These are phyloP conservation scores for Bretziella fagacearum DNA, from an alignment of 2,329 filamentous ascomycete species.

Conservation along the genomic window DNA sequence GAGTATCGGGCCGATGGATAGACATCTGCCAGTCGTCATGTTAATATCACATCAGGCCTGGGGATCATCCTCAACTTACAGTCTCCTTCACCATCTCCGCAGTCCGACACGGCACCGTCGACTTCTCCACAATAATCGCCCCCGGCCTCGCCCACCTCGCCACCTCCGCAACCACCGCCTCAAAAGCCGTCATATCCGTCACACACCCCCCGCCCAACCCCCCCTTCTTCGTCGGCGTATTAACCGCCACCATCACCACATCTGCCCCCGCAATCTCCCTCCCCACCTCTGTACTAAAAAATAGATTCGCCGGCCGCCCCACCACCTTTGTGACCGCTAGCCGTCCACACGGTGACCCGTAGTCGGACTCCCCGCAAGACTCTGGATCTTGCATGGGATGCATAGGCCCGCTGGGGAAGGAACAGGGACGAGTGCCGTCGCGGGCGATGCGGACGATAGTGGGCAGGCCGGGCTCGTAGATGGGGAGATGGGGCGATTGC, in stretches of 20 bases:
- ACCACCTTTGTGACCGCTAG: slow-evolving; percentile 21
- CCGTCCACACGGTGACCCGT: neutral
- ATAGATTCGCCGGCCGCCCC: slow-evolving; percentile 44
- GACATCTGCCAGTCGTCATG: slow-evolving; percentile 27
- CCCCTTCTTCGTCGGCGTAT: slow-evolving; percentile 59
- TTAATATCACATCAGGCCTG: neutral
- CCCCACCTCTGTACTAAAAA: slow-evolving; percentile 54
- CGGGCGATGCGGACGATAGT: slow-evolving; percentile 50
- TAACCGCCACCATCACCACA: slow-evolving; percentile 58
- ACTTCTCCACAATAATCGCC: slow-evolving; percentile 67
- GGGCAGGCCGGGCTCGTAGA: slow-evolving; percentile 56
- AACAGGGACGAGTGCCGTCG: slow-evolving; percentile 34
- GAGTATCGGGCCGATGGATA: slow-evolving; percentile 41
- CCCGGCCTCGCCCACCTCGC: slow-evolving; percentile 48
- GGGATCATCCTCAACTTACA: slow-evolving; percentile 27
- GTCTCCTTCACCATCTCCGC: slow-evolving; percentile 52
- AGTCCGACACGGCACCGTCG: slow-evolving; percentile 61
- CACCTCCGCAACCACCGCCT: slow-evolving; percentile 50
- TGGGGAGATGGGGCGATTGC: slow-evolving; percentile 57
- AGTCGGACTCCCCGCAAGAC: neutral
- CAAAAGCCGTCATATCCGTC: slow-evolving; percentile 55
- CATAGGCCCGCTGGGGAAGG: slow-evolving; percentile 24
- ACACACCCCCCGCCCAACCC: slow-evolving; percentile 54
- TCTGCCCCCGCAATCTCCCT: slow-evolving; percentile 49
- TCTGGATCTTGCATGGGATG: slow-evolving; percentile 17